These are phyloP conservation scores for Cystofilobasidium capitatum DNA, from an alignment of 768 basidiomycete genomes.

Conservation along the genomic window DNA sequence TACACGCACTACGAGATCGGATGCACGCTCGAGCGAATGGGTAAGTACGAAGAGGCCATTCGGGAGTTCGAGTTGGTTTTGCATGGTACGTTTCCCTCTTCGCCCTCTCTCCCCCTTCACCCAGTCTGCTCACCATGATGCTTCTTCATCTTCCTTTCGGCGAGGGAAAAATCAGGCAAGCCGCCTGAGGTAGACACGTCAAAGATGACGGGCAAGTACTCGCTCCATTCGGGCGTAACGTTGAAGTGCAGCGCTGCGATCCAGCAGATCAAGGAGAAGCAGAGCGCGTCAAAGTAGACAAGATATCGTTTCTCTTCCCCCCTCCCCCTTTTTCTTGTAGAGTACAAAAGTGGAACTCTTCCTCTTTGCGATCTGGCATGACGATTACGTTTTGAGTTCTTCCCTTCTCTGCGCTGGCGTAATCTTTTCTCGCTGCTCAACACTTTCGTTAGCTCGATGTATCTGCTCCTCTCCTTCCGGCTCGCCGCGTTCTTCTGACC, in stretches of 20 bases:
- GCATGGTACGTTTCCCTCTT: not conserved
- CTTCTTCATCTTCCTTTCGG: not conserved
- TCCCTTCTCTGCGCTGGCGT: not conserved
- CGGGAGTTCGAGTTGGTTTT: constrained; percentile 11
- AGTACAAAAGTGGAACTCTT: not conserved
- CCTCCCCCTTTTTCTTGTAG: too few relatives aligned
- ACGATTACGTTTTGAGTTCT: too few relatives aligned
- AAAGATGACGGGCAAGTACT: constrained; percentile 20
- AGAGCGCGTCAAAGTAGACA: not conserved
- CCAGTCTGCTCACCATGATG: not conserved
- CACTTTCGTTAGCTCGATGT: too few relatives aligned
- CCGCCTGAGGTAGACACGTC: constrained; percentile 8
- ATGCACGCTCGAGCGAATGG: constrained; percentile 2
- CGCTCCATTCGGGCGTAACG: constrained; percentile 14
- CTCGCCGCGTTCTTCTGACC: too few relatives aligned
- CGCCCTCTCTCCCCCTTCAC: not conserved
- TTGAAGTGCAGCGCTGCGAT: constrained; percentile 19
- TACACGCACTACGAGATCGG: constrained; percentile 23
- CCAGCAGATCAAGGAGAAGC: constrained; percentile 11
- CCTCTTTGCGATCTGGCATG: too few relatives aligned
- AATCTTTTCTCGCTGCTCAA: not conserved
- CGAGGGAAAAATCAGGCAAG: not conserved
- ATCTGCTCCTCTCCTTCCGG: too few relatives aligned
- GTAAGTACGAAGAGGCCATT: constrained; percentile 3
- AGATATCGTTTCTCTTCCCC: too few relatives aligned